phyloP scores from a whole-genome alignment of 495 filamentous ascomycete species.

The Hypomontagnella monticulosa region DNA sequence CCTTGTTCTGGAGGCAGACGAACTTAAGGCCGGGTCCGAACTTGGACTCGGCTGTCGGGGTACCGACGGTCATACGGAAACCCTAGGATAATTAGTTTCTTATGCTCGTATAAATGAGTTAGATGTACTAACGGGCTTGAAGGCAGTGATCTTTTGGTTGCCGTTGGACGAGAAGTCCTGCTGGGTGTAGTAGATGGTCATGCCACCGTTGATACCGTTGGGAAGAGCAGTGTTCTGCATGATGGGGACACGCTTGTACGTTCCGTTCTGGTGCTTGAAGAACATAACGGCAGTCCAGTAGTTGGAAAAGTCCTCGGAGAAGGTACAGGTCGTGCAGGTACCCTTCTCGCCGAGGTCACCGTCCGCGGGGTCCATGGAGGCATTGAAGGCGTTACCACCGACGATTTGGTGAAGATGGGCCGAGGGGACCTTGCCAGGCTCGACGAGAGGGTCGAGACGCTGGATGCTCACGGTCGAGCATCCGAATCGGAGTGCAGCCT shows the following conservation, averaged over 20 bases:
- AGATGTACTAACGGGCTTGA: slow-evolving; percentile 54
- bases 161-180: slow-evolving; percentile 57
- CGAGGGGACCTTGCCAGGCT: slow-evolving; percentile 55
- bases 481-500: slow-evolving; percentile 60
- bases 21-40: slow-evolving; percentile 56
- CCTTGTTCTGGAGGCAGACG: slow-evolving; percentile 58
- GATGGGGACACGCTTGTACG: slow-evolving; percentile 61
- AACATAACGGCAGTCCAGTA: slow-evolving; percentile 64
- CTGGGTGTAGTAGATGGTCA: slow-evolving; percentile 66
- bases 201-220: slow-evolving; percentile 60
- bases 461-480: slow-evolving; percentile 60
- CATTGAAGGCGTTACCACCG: slow-evolving; percentile 62
- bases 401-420: slow-evolving; percentile 63
- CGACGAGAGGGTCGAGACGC: slow-evolving; percentile 60
- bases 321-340: slow-evolving; percentile 59
- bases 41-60: slow-evolving; percentile 48
- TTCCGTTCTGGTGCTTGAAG: slow-evolving; percentile 63
- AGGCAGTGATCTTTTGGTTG: slow-evolving; percentile 59
- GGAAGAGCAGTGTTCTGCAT: slow-evolving; percentile 60
- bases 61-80: slow-evolving; percentile 65
- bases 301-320: slow-evolving; percentile 60
- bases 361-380: slow-evolving; percentile 50
- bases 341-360: slow-evolving; percentile 55
- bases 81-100: slow-evolving; percentile 46
- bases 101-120: not conserved